Evolutionary conservation across 2,329 filamentous ascomycete genomes (phyloP).

Genomic region (Scedosporium aurantiacum): DNA sequence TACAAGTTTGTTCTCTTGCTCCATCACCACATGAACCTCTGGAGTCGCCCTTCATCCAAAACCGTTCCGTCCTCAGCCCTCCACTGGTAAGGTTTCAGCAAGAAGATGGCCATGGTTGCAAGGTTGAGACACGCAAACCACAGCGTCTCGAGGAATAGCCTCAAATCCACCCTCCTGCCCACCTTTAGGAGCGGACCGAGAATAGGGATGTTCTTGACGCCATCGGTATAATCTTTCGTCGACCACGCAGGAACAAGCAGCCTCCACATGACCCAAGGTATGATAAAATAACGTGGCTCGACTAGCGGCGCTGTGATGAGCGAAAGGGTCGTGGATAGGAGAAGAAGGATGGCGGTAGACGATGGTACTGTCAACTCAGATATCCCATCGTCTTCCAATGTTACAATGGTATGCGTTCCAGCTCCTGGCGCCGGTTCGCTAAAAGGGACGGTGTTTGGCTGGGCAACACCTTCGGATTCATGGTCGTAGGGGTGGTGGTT

Average conservation of each 20-base stretch:
- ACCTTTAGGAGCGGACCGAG: slow-evolving; percentile 6
- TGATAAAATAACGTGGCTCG: slow-evolving; percentile 90
- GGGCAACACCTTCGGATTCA: slow-evolving; percentile 6
- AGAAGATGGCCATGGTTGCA: slow-evolving; percentile 59
- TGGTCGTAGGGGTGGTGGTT: slow-evolving; percentile 18
- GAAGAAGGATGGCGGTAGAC: slow-evolving; percentile 43
- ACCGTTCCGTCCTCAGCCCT: slow-evolving; percentile 35
- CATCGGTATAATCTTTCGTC: neutral
- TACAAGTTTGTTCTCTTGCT: neutral
- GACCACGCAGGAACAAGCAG: slow-evolving; percentile 56
- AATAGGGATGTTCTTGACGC: neutral
- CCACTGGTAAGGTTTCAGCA: slow-evolving; percentile 60
- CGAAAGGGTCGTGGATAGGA: slow-evolving; percentile 64
- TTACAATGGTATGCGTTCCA: slow-evolving; percentile 7
- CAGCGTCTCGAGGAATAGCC: slow-evolving; percentile 47
- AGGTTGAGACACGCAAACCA: slow-evolving; percentile 60
- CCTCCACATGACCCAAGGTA: slow-evolving; percentile 90
- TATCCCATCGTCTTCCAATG: slow-evolving; percentile 16
- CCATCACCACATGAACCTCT: slow-evolving; percentile 72
- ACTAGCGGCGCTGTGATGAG: slow-evolving; percentile 84
- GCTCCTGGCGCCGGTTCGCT: neutral
- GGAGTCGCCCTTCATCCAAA: slow-evolving; percentile 45
- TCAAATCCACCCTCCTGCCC: slow-evolving; percentile 27
- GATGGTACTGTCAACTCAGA: slow-evolving; percentile 21
- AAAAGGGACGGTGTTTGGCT: neutral